phyloP scores from a whole-genome alignment of 441 rosid genomes.

The Bruguiera hainesii region DNA sequence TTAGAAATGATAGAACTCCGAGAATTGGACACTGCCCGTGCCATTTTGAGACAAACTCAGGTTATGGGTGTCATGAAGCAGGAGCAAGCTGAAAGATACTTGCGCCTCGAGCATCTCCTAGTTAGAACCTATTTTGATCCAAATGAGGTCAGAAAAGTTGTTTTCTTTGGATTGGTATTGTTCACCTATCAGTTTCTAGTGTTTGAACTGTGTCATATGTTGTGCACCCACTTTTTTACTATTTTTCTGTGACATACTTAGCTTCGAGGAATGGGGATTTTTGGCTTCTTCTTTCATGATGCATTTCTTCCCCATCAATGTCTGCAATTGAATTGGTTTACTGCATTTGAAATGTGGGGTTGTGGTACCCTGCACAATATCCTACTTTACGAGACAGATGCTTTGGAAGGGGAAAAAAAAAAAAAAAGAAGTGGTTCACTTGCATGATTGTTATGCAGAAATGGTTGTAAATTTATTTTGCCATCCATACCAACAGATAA shows the following conservation, averaged over 20 bases:
- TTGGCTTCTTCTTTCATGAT: too few species aligned
- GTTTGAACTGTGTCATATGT: not conserved
- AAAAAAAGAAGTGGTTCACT: too few species aligned
- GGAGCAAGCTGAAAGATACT: constrained; percentile 99
- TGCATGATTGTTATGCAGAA: too few species aligned
- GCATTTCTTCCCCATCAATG: too few species aligned
- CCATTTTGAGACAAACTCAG: constrained; percentile 96
- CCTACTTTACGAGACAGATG: too few species aligned
- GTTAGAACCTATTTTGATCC: constrained; percentile 99
- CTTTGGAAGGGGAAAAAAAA: too few species aligned
- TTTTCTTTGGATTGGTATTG: not conserved
- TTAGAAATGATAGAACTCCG: constrained; percentile 98
- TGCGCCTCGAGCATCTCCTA: constrained; percentile 94
- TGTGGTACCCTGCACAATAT: too few species aligned
- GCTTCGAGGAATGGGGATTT: too few species aligned
- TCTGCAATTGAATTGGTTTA: too few species aligned
- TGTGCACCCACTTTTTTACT: not conserved
- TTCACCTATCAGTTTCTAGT: not conserved
- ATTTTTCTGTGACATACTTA: not conserved
- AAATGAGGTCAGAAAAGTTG: constrained; percentile 61
- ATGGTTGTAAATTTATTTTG: too few species aligned
- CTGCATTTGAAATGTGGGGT: too few species aligned
- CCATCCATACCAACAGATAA: too few species aligned
- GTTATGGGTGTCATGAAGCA: constrained; percentile 99
- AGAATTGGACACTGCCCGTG: constrained; percentile 95